Evolutionary conservation across 129 eudicot genomes (phyloP).

Genomic region (Calendula officinalis): DNA sequence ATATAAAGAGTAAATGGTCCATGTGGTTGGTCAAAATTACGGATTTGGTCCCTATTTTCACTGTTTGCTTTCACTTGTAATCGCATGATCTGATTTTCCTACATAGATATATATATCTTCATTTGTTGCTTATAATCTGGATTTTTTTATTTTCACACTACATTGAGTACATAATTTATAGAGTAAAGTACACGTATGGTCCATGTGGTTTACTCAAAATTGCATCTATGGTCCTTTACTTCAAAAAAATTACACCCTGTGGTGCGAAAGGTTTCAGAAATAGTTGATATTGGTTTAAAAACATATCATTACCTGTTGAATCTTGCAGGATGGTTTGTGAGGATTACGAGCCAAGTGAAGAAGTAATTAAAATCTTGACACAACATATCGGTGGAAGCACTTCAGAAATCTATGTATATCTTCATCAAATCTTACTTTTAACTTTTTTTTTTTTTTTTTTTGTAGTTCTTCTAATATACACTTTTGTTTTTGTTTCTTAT

Average conservation of each 20-base stretch:
- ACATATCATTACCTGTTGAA: constrained; percentile 18
- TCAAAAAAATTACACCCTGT: too few relatives aligned
- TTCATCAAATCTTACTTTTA: constrained; percentile 16
- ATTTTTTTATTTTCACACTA: constrained; percentile 8
- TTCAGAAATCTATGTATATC: constrained; percentile 68
- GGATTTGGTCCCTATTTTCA: background rate
- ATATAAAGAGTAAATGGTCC: background rate
- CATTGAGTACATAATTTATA: constrained; percentile 3
- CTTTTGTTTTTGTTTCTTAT: constrained; percentile 26
- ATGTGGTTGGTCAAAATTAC: too few relatives aligned
- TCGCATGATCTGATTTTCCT: constrained; percentile 1
- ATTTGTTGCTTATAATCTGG: constrained; percentile 3
- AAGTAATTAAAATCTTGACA: constrained; percentile 57
- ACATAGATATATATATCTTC: background rate
- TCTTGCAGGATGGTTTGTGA: constrained; percentile 62
- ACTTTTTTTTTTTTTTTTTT: background rate
- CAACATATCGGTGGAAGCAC: constrained; percentile 65
- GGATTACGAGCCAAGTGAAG: constrained; percentile 65
- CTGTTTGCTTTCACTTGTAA: constrained; percentile 1
- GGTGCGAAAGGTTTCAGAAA: too few relatives aligned
- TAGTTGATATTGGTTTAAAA: constrained; percentile 9
- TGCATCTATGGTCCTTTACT: too few relatives aligned
- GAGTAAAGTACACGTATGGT: background rate
- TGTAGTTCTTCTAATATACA: background rate
- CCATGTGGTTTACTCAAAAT: too few relatives aligned